Evolutionary conservation across 148 eudicot species (phyloP), one percentile per base, ranked within the genome.

Genomic region (Pouteria glomerata): DNA sequence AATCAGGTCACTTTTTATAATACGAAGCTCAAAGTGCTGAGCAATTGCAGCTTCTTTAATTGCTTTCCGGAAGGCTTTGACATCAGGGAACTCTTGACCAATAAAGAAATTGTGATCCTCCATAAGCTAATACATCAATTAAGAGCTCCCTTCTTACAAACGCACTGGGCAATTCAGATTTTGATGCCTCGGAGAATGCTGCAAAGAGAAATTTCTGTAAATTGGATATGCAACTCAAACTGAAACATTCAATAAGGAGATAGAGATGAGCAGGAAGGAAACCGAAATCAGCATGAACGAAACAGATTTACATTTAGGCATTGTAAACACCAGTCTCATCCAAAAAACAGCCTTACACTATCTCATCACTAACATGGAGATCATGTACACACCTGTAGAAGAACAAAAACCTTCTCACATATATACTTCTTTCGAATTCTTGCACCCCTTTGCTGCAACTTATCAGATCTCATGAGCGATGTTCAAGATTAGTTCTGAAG

Each of bases 31-130:
- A 64, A 88, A 88, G 70, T 88, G 92, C 53, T 82, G 89, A 3
- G 88, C 89, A 62, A 88, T 86, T 69, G 92, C 92, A 76, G 83
- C 88, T 70, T 84, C 92, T 75, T 86, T 88, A 53, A 88, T 73
- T 50, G 92, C 86, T 35, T 35, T 84, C 39, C 89, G 81, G 76
- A 84, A 85, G 45, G 87, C 78, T 69, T 85, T 86, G 63, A 82
- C 92, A 77, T 88, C 89, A 37, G 89, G 81, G 71, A 88, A 85
- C 75, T 82, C 86, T 73, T 84, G 89, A 18, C 92, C 92, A 16
- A 83, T 82, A 42, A 73, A 69, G 53, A 88, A 78, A 24, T 34
- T 71, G 73, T 78, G 65, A 57, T 83, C 84, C 48, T 76, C 82
- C 87, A 83, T 83, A 50, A 73, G 64, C 59, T 27, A 69, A 41